Evolutionary conservation across 2,329 filamentous ascomycete genomes (phyloP), one percentile per base, ranked within the genome.

Genomic region (Cladosporium phlei): DNA sequence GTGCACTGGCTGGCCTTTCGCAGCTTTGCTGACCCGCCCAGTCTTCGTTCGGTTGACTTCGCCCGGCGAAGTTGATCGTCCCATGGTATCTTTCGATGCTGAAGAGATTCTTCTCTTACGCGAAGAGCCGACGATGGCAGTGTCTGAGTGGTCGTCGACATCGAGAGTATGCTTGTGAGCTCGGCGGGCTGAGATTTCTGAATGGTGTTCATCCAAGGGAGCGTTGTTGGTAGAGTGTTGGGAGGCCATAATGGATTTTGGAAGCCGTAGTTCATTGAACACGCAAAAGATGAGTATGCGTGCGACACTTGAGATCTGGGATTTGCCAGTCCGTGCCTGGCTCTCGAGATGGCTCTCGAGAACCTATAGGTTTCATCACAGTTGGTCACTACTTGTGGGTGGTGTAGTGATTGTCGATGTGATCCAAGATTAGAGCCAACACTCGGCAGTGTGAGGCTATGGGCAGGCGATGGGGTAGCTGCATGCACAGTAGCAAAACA

Each of bases 11-110:
- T 69, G 69, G 11, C 71, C 71, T 50, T 74, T 74, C 53, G 70
- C 67, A 5, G 70, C 70, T 58, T 72, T 73, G 48, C 69, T 72
- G 40, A 73, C 65, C 21, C 71, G 64, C 16, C 70, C 70, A 20
- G 70, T 73, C 51, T 64, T 66, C 16, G 71, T 74, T 17, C 16
- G 47, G 65, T 61, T 45, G 70, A 25, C 21, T 27, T n/a, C n/a
- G n/a, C n/a, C 55, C 40, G 66, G 61, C 56, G 61, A 65, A 48
- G 50, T 49, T 14, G 61, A 65, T 40, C 55, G 59, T 54, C 63
- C 58, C 62, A 66, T 65, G 32, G 53, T 59, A 25, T 29, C 24
- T 35, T 19, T 29, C 14, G 39, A 7, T 11, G n/a, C n/a, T 16
- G 11, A 21, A 7, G 32, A 29, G 12, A 12, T n/a, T 35, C 5